These are phyloP conservation scores for Cantharellus anzutake DNA, from an alignment of 768 basidiomycete species.

Conservation along the genomic window DNA sequence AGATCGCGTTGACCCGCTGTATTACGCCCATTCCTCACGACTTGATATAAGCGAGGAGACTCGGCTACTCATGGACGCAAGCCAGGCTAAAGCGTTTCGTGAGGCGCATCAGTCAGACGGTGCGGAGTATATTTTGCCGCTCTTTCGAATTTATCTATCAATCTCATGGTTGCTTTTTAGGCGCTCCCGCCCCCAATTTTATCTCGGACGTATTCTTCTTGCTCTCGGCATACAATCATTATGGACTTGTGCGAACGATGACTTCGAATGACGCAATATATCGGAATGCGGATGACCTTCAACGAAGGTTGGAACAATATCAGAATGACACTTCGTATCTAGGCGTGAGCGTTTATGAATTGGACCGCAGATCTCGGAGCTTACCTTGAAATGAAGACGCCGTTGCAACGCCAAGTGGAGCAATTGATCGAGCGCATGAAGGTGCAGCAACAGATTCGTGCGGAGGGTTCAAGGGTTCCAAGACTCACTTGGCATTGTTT, in stretches of 20 bases:
- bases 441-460: conserved; percentile 19
- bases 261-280: conserved; percentile 36
- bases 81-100: conserved; percentile 64
- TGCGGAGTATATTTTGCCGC: not conserved
- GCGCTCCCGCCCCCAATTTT: conserved; percentile 51
- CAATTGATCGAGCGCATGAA: conserved; percentile 60
- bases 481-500: not conserved
- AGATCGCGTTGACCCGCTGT: conserved; percentile 75
- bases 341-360: conserved; percentile 32
- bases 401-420: conserved; percentile 59
- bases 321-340: conserved; percentile 67
- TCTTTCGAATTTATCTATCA: not conserved
- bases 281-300: conserved; percentile 41
- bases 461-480: not conserved
- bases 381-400: conserved; percentile 27
- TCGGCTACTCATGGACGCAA: conserved; percentile 77
- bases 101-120: conserved; percentile 26
- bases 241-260: conserved; percentile 70
- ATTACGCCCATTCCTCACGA: conserved; percentile 50
- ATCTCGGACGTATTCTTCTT: conserved; percentile 92
- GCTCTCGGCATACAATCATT: conserved; percentile 70
- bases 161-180: conserved; percentile 16
- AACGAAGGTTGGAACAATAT: conserved; percentile 55
- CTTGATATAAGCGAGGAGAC: conserved; percentile 79
- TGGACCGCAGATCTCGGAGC: not conserved